phyloP scores from a whole-genome alignment of 2,329 filamentous ascomycete species.

The Fusarium sp. region DNA sequence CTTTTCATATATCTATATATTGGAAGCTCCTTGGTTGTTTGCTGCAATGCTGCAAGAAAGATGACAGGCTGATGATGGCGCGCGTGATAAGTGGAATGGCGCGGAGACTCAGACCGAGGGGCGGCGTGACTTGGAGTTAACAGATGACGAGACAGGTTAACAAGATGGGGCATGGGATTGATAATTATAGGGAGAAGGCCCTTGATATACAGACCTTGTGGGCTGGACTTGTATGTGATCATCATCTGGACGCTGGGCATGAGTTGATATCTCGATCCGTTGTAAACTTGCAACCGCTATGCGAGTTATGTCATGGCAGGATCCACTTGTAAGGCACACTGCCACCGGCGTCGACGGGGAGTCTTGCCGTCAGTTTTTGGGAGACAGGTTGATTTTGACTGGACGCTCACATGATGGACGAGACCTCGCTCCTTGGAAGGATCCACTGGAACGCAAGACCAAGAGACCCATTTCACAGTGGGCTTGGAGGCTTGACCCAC shows the following conservation, averaged over 20 bases:
- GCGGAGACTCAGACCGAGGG: conserved; percentile 27
- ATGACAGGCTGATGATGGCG: conserved; percentile 8
- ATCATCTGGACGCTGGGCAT: conserved; percentile 33
- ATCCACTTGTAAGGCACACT: conserved; percentile 34
- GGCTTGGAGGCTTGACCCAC: conserved; percentile 15
- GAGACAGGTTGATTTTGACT: conserved; percentile 1
- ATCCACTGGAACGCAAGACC: conserved; percentile 24
- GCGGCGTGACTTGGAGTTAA: conserved; percentile 38
- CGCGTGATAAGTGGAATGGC: conserved; percentile 38
- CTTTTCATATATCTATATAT: background rate
- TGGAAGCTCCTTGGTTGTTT: background rate
- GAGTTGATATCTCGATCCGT: conserved; percentile 31
- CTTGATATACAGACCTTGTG: background rate
- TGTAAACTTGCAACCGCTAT: background rate
- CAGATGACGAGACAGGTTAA: conserved; percentile 31
- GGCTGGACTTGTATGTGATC: background rate
- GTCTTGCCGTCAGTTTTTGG: conserved; percentile 8
- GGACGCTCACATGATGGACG: conserved; percentile 1
- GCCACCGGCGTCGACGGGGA: background rate
- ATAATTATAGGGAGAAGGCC: background rate
- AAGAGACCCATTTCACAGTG: conserved; percentile 34
- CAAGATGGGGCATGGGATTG: conserved; percentile 13
- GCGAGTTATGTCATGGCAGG: conserved; percentile 10
- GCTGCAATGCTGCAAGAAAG: background rate
- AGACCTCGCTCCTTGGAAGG: background rate